Conservation (phyloP, 164 flowering plant species). For the Sextonia rubra region DNA sequence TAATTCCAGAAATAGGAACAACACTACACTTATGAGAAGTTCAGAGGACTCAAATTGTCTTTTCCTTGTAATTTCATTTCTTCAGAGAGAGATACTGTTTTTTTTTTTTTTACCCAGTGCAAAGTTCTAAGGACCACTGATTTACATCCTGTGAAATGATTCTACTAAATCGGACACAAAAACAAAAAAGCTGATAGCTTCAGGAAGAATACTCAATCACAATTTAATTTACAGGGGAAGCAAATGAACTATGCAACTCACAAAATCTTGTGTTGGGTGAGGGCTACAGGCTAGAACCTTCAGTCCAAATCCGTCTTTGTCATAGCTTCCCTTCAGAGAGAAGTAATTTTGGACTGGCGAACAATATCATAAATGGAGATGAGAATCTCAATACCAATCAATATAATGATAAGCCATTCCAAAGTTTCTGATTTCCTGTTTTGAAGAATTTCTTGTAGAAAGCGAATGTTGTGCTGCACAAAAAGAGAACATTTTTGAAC, state of each 20-base stretch:
- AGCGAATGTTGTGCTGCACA: constrained; percentile 72
- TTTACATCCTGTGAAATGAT: neutral
- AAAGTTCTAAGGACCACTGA: neutral
- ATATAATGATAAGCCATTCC: constrained; percentile 79
- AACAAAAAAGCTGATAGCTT: too few species aligned
- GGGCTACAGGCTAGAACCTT: neutral
- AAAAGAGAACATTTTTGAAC: neutral
- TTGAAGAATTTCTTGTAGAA: constrained; percentile 87
- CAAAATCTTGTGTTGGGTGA: neutral
- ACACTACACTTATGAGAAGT: too few species aligned
- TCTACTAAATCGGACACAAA: neutral
- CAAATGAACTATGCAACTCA: neutral
- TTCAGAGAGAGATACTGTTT: neutral
- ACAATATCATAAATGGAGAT: constrained; percentile 71
- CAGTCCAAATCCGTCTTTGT: neutral
- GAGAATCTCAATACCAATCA: constrained; percentile 72
- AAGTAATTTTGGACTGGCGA: constrained; percentile 19
- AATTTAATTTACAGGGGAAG: neutral
- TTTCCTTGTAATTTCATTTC: neutral
- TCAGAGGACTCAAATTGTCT: too few species aligned
- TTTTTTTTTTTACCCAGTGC: neutral
- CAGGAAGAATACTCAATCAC: neutral
- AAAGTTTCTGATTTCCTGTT: constrained; percentile 83
- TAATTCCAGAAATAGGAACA: too few species aligned
- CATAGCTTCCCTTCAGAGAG: neutral